These are phyloP conservation scores for Saccharomycopsis microspora DNA, from an alignment of 805 yeast species.

Conservation along the genomic window DNA sequence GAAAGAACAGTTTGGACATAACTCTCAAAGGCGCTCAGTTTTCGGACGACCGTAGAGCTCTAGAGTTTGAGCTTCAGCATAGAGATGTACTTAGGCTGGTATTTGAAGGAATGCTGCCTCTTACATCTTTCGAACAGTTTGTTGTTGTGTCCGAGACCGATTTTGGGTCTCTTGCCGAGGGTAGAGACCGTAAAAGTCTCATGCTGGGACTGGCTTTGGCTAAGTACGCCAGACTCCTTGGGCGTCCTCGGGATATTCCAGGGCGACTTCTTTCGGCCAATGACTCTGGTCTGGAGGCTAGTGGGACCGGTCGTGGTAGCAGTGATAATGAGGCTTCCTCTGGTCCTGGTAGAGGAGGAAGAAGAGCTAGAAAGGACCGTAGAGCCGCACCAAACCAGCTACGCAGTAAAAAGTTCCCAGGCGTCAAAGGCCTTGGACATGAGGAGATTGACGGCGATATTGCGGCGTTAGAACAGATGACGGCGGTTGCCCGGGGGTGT, in stretches of 20 bases:
- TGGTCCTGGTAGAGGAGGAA: background rate
- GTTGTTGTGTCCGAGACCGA: constrained; percentile 20
- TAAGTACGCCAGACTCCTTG: background rate
- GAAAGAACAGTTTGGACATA: constrained; percentile 8
- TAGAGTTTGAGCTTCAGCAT: constrained; percentile 7
- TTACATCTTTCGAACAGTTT: constrained; percentile 25
- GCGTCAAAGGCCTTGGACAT: constrained; percentile 9
- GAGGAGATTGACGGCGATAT: constrained; percentile 14
- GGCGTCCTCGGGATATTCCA: background rate
- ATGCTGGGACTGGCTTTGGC: constrained; percentile 1
- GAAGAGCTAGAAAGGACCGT: constrained; percentile 1
- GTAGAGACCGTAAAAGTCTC: constrained; percentile 5
- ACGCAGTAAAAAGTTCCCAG: constrained; percentile 5
- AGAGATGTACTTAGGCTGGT: constrained; percentile 13
- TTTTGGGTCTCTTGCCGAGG: constrained; percentile 17
- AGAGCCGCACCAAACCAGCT: background rate
- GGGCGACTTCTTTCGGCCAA: too few species aligned
- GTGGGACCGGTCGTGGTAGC: background rate
- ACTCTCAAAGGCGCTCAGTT: constrained; percentile 7
- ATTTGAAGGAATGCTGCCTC: constrained; percentile 24
- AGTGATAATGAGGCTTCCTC: constrained; percentile 12
- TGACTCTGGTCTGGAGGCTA: too few species aligned
- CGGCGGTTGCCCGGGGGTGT: too few species aligned
- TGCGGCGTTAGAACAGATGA: background rate
- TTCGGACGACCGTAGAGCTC: background rate